phyloP scores from a whole-genome alignment of 176 grass and related monocot genomes.

The maize (Zea mays) region DNA sequence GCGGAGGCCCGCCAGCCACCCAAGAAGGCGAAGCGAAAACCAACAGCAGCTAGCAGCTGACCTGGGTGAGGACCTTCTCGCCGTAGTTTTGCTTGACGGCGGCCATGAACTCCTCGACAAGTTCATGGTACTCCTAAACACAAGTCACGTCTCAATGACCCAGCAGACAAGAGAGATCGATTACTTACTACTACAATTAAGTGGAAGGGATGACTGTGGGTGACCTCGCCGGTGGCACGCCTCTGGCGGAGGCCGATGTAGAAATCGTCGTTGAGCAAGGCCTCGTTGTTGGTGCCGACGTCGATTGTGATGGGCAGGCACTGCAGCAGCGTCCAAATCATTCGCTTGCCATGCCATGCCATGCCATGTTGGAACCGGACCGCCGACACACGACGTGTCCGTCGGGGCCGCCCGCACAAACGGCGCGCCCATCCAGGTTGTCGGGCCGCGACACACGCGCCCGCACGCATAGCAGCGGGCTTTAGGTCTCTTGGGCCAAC shows the following conservation, averaged over 20 bases:
- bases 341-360: not conserved
- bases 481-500: too few relatives aligned
- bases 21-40: not conserved
- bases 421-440: too few relatives aligned
- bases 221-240: constrained; percentile 80
- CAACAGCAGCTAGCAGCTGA: not conserved
- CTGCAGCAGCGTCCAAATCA: constrained; percentile 38
- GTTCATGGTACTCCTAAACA: constrained; percentile 72
- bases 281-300: constrained; percentile 88
- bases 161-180: too few relatives aligned
- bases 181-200: too few relatives aligned
- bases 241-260: constrained; percentile 87
- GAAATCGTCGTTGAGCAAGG: constrained; percentile 84
- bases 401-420: too few relatives aligned
- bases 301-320: constrained; percentile 94
- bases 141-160: too few relatives aligned
- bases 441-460: too few relatives aligned
- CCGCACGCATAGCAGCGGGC: too few relatives aligned
- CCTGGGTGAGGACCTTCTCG: constrained; percentile 87
- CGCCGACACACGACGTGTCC: too few relatives aligned
- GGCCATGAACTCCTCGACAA: constrained; percentile 85
- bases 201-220: too few relatives aligned
- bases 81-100: constrained; percentile 93
- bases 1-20: not conserved
- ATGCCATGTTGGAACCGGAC: too few relatives aligned